Evolutionary conservation across 2,329 filamentous ascomycete species (phyloP), one percentile per base, ranked within the genome.

Genomic region (Phaeosphaeriaceae sp.): DNA sequence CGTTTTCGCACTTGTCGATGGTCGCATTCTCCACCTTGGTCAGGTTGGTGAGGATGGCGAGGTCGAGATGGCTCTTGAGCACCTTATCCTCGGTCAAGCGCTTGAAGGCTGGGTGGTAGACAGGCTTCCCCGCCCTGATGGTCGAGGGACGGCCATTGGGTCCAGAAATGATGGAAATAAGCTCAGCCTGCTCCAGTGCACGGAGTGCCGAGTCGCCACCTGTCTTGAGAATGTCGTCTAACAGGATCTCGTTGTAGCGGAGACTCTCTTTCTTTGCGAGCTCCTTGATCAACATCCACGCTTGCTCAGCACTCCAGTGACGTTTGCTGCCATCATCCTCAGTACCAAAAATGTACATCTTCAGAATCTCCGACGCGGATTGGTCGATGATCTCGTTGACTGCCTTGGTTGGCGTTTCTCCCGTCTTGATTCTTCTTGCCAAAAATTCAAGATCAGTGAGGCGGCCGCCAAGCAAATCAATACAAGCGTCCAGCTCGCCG

Each of bases 401-500:
- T 2, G 95, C 95, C 66, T 90, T 85, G 63, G 85, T 86, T 0
- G 95, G 95, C 1, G 86, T 90, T 76, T 97, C 93, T 17, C 95
- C 94, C 0, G 91, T 88, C 78, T 93, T 92, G 68, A 99, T 91
- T 19, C 95, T 87, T 35, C 94, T 88, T n/a, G 94, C 91, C 46
- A 99, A 87, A 72, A 95, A 96, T 74, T 98, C 94, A 21, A 99
- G 88, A 72, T 99, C 95, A 0, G 93, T 97, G n/a, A 99, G 85
- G 3, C 95, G 91, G 1, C 95, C 95, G 22, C 95, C 95, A 1
- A 99, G 85, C 0, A 89, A 86, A 26, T 89, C 86, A 64, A 98
- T 96, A 67, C 91, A 94, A 26, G 85, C 85, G 70, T 97, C 93
- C 1, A 99, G 85, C 62, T 94, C 91, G 0, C 78, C 76, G 7